These are phyloP conservation scores for Huntiella bhutanensis DNA, from an alignment of 2,329 filamentous ascomycete species.

Conservation along the genomic window DNA sequence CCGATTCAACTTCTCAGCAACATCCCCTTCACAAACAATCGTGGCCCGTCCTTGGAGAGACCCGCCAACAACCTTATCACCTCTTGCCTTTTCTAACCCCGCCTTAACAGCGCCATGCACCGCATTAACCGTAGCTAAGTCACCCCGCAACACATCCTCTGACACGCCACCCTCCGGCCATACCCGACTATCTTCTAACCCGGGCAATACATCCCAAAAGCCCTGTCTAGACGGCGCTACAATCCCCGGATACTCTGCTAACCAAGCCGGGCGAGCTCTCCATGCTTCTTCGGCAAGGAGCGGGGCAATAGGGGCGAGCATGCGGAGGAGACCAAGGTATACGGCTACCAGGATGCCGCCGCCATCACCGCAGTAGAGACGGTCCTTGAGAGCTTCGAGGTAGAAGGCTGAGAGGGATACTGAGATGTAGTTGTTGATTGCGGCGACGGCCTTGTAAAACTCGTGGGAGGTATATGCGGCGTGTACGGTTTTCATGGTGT, in stretches of 20 bases:
- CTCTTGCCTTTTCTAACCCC: conserved; percentile 54
- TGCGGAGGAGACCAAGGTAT: conserved; percentile 52
- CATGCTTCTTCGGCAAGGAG: conserved; percentile 76
- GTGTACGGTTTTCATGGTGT: conserved; percentile 45
- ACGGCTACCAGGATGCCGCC: conserved; percentile 46
- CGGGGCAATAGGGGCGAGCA: conserved; percentile 67
- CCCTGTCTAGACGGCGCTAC: conserved; percentile 27
- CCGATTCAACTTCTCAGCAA: conserved; percentile 22
- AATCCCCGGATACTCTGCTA: conserved; percentile 21
- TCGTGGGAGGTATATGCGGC: conserved; percentile 52
- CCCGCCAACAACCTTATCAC: conserved; percentile 54
- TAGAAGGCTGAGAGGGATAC: conserved; percentile 83
- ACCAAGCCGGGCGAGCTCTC: conserved; percentile 50
- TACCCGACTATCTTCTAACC: neutral
- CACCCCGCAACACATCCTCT: conserved; percentile 11
- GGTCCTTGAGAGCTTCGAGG: conserved; percentile 79
- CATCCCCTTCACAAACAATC: conserved; percentile 30
- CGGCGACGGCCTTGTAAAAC: conserved; percentile 58
- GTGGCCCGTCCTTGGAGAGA: conserved; percentile 50
- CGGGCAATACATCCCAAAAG: conserved; percentile 16
- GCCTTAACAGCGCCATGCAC: conserved; percentile 51
- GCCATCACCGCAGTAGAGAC: conserved; percentile 66
- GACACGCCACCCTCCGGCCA: neutral
- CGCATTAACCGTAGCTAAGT: conserved; percentile 29
- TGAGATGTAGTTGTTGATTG: conserved; percentile 64